Base-by-base conservation (phyloP, 164 flowering plant genomes). In the Liquidambar formosana region DNA sequence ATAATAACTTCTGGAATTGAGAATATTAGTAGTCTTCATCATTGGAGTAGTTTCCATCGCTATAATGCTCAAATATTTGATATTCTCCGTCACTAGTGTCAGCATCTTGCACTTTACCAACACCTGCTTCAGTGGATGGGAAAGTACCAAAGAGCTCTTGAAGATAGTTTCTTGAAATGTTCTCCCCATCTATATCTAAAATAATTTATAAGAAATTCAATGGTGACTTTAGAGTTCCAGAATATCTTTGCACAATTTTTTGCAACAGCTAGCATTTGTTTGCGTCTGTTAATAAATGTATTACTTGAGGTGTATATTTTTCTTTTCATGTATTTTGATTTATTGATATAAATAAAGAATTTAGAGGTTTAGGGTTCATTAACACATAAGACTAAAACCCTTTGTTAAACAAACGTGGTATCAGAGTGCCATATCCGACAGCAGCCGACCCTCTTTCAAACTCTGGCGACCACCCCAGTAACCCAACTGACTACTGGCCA, bases 91-190 rank as follows among this genome's bases (percentile, higher is more conserved):
- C 88, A 67, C 88, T 84, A 28, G 38, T 46, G 45, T 79, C 83
- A 25, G 63, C 77, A 67, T 80, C 81, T 49, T 52, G 84, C 60
- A 47, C 21, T 44, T 70, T 70, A 48, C 61, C 61, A 12, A n/a
- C 73, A 33, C 69, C 76, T 27, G 54, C 79, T 66, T 65, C 80
- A 57, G 66, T 47, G 4, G 80, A 80, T 63, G 92, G 89, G 76
- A 91, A 87, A 68, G 88, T 80, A 57, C 84, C 90, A 58, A 94
- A 89, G 26, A 94, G 88, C 71, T 89, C 88, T 74, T 89, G 97
- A 74, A 94, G 77, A 71, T 88, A 89, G 79, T 77, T 82, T 67
- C 79, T 84, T 25, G 92, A 85, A 71, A 83, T 71, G 66, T 79
- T 86, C 58, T 85, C 86, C 71, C 76, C 80, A 64, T 71, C 71